phyloP scores from a whole-genome alignment of 83 land plant genomes.

The Picea engelmannii region DNA sequence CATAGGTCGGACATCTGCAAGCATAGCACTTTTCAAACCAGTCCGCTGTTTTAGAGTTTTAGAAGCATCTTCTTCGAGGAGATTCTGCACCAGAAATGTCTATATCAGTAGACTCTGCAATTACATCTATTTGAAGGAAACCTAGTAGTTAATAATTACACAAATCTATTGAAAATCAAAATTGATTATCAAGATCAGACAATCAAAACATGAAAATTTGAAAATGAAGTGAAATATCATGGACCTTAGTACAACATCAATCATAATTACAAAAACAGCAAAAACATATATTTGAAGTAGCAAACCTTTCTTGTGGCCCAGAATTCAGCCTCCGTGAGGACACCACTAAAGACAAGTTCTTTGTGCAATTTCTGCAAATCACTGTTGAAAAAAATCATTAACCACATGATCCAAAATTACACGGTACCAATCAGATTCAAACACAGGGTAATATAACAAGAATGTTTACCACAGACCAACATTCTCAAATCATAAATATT shows the following conservation, averaged over 20 bases:
- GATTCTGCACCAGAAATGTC: constrained; percentile 39
- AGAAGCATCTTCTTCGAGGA: constrained; percentile 51
- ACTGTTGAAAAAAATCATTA: constrained; percentile 24
- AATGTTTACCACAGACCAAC: too few species aligned
- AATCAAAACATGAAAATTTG: background rate
- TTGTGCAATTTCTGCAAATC: constrained; percentile 89
- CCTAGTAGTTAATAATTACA: background rate
- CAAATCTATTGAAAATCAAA: background rate
- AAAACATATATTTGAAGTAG: background rate
- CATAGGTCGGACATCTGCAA: constrained; percentile 72
- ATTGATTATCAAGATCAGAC: background rate
- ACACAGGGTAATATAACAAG: too few species aligned
- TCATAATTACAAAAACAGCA: background rate
- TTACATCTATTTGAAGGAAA: background rate
- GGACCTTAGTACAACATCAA: background rate
- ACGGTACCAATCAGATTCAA: too few species aligned
- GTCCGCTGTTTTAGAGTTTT: constrained; percentile 63
- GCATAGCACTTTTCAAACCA: constrained; percentile 90
- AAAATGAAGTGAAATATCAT: background rate
- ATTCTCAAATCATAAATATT: too few species aligned
- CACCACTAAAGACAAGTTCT: constrained; percentile 71
- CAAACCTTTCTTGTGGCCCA: constrained; percentile 93
- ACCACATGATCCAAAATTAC: too few species aligned
- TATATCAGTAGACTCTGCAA: background rate
- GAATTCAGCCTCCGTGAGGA: constrained; percentile 85